Evolutionary conservation across 2,329 filamentous ascomycete species (phyloP).

Genomic region (Paecilomyces formosus): DNA sequence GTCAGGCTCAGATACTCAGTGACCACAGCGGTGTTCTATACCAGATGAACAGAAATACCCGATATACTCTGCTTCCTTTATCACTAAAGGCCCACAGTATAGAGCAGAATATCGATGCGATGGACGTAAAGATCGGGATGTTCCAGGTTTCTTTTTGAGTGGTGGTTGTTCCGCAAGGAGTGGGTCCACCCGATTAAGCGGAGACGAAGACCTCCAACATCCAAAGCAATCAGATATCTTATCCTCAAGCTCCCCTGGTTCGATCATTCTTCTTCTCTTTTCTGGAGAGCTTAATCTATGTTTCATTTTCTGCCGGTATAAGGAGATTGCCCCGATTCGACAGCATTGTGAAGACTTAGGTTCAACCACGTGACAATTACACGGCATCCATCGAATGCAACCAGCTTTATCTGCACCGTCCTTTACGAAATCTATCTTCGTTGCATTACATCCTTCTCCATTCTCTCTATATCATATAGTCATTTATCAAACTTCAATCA

Average conservation of each 20-base stretch:
- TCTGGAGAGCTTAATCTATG: not conserved
- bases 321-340: no score
- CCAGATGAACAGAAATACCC: not conserved
- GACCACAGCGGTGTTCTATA: not conserved
- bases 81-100: not conserved
- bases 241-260: not conserved
- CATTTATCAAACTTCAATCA: no score
- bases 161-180: not conserved
- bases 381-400: not conserved
- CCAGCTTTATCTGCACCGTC: not conserved
- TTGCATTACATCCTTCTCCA: not conserved
- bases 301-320: not conserved
- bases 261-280: not conserved
- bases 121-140: not conserved
- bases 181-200: slow-evolving; percentile 8
- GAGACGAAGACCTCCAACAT: slow-evolving; percentile 3
- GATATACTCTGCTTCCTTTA: not conserved
- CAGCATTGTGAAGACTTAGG: not conserved
- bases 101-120: not conserved
- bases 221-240: not conserved
- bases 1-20: not conserved
- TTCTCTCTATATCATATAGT: not conserved
- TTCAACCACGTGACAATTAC: not conserved
- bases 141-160: not conserved
- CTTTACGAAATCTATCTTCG: not conserved